Base-by-base conservation (phyloP, 179 eudicot species). In the Camellia oleifera region DNA sequence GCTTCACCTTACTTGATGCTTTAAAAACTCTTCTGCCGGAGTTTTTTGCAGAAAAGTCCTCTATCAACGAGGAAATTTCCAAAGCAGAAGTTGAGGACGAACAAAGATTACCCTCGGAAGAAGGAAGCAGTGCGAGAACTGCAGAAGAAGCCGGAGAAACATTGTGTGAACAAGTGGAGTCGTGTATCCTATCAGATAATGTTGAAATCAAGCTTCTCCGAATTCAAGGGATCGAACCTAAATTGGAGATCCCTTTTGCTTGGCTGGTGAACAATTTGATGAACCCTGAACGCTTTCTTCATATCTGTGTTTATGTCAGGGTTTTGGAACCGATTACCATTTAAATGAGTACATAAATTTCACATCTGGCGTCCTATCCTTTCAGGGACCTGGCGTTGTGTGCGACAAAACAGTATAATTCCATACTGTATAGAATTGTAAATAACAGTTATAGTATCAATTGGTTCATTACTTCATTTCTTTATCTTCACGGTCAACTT, bases 251-350 rank as follows among this genome's bases (percentile, higher is more conserved):
- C 80, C 99, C 99, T 13, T 87, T 96, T 76, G 77, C 96, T 70
- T 96, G 99, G 99, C 91, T 96, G 73, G 97, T 87, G 78, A 94
- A 91, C 89, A 96, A 94, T 84, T 88, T 96, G 77, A 90, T 91
- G 94, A 90, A 91, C 86, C 99, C 99, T 0, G 98, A 96, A 79
- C 89, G 88, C 79, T 94, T 87, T 75, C 94, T 94, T 81, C 99
- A 95, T 84, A 82, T 95, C 12, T 92, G 94, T 85, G 90, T 95
- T 13, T 94, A 87, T 79, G 65, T 92, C 85, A 87, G 84, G 86
- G 81, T 80, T 82, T 76, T 71, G 9, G 83, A 83, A 81, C 85
- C 84, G 78, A 8, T 81, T 70, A 65, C 69, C n/a, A 77, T 78
- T 12, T 86, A 65, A 77, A 32, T 32, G 63, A 14, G 58, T 61